Base-by-base conservation (phyloP, 2,329 filamentous ascomycete genomes). In the Fusarium sp. region DNA sequence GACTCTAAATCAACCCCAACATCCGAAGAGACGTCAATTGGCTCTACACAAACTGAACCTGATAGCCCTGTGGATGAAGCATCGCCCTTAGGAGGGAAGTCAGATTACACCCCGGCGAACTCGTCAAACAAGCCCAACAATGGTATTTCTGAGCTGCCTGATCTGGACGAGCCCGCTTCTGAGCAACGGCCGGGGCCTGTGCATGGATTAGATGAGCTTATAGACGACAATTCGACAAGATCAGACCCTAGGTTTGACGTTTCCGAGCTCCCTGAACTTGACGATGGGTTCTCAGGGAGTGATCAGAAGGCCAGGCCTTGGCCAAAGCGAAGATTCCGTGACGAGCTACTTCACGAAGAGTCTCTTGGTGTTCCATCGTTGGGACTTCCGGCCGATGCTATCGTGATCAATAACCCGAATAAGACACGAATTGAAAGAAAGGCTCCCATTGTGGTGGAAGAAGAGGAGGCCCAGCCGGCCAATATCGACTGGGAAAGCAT, bases 381-480 rank as follows among this genome's bases (percentile, higher is more conserved):
- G 6, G 81, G 81, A 22, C 60, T 74, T 32, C 76, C 76, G 4
- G 81, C 82, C 14, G 78, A 83, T 18, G 83, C 84, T 25, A 82
- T 88, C 47, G 78, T 88, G 37, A 78, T 88, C 53, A 78, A 79
- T 25, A 80, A 81, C 45, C 79, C 80, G 10, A 78, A 81, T 24
- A 73, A 71, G 46, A 67, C 79, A 62, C 73, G 59, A 44, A 64
- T 40, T 8, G 22, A 67, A 11, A 74, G 57, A 40, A 75, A 60
- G 52, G 4, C 63, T 1, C 29, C 67, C 1, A 63, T 67, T 1
- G 65, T 68, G 20, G 29, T 77, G 12, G 64, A 76, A 10, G 67
- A 71, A 13, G 61, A 75, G 20, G 57, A 61, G 12, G 29, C 62
- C 5, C 34, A 29, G 4, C 57, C 45, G 9, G 51, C 48, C 24